These are phyloP conservation scores for Remersonia thermophila DNA, from an alignment of 2,329 filamentous ascomycete species.

Conservation along the genomic window DNA sequence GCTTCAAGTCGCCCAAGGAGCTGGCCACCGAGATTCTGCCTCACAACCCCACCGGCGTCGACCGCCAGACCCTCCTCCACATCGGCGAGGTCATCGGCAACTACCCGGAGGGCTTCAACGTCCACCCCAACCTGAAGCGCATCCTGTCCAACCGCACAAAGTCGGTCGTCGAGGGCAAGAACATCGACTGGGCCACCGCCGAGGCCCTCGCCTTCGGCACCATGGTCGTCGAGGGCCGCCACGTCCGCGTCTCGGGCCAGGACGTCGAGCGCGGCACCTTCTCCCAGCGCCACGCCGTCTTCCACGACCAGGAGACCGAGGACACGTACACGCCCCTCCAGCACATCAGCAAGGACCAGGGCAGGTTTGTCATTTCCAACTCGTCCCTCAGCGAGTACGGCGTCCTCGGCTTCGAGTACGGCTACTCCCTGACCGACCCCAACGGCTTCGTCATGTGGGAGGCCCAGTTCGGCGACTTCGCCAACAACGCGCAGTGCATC, in stretches of 20 bases:
- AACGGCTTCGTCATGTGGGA: conserved; percentile 99
- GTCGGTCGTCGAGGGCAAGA: conserved; percentile 80
- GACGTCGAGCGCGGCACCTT: conserved; percentile 99
- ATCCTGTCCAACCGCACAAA: conserved; percentile 84
- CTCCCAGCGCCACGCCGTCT: conserved; percentile 91
- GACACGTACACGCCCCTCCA: conserved; percentile 86
- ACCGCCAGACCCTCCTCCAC: conserved; percentile 59
- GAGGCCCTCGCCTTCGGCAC: conserved; percentile 92
- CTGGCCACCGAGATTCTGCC: conserved; percentile 87
- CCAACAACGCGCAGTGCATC: conserved; percentile 98
- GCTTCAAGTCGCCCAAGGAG: conserved; percentile 98
- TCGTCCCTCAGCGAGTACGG: conserved; percentile 65
- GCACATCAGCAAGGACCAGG: conserved; percentile 80
- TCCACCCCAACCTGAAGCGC: conserved; percentile 94
- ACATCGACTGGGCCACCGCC: conserved; percentile 95
- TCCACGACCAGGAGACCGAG: conserved; percentile 95
- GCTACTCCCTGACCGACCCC: conserved; percentile 92
- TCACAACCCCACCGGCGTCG: conserved; percentile 77
- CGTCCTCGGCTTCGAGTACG: conserved; percentile 93
- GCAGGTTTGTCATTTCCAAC: conserved; percentile 92
- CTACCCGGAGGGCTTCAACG: conserved; percentile 71
- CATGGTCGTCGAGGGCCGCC: conserved; percentile 83
- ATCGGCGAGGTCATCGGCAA: conserved; percentile 71
- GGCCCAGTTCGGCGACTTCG: conserved; percentile 98
- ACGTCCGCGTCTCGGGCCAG: conserved; percentile 94